A percentile compares a stretch with the other conserved stretches of the same genome.
phyloP scores from a whole-genome alignment of 352 stramenopile species.

The Phytophthora lateralis region DNA sequence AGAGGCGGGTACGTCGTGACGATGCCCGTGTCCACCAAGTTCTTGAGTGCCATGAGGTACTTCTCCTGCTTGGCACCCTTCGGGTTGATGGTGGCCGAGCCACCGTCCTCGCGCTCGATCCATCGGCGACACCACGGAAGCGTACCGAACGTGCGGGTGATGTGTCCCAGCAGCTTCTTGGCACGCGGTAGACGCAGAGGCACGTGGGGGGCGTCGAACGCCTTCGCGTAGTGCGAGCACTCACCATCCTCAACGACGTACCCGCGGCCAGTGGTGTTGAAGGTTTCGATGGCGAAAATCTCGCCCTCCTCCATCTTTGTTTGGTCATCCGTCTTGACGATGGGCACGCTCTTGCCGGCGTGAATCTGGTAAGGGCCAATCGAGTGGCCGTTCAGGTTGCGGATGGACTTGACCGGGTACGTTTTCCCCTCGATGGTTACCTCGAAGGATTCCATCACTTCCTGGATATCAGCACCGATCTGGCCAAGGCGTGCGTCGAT shows the following conservation, averaged over 20 bases:
- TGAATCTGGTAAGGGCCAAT: slow-evolving; percentile 98
- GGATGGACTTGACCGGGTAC: slow-evolving; percentile 95
- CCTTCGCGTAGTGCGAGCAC: slow-evolving; percentile 98
- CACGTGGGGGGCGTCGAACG: slow-evolving; percentile 95
- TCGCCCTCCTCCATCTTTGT: slow-evolving; percentile 98
- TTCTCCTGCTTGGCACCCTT: slow-evolving; percentile 97
- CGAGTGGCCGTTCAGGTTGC: slow-evolving; percentile 99
- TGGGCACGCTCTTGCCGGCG: slow-evolving; percentile 96
- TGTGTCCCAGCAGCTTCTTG: slow-evolving; percentile 96
- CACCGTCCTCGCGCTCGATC: slow-evolving; percentile 97
- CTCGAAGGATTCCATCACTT: slow-evolving; percentile 98
- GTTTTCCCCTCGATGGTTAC: slow-evolving; percentile 96
- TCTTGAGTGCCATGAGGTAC: slow-evolving; percentile 97
- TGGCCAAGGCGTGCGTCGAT: slow-evolving; percentile 93
- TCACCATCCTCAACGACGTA: slow-evolving; percentile 95
- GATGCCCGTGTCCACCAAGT: slow-evolving; percentile 97
- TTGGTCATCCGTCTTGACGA: slow-evolving; percentile 93
- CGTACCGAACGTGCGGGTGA: slow-evolving; percentile 99
- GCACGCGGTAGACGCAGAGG: slow-evolving; percentile 90
- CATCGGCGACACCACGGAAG: slow-evolving; percentile 98
- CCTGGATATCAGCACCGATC: slow-evolving; percentile 95
- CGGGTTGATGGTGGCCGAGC: slow-evolving; percentile 91
- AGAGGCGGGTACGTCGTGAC: slow-evolving; percentile 96
- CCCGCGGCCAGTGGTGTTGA: slow-evolving; percentile 89
- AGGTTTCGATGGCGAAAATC: slow-evolving; percentile 98